phyloP scores from a whole-genome alignment of 306 rosid species.

The Acacia melanoxylon region DNA sequence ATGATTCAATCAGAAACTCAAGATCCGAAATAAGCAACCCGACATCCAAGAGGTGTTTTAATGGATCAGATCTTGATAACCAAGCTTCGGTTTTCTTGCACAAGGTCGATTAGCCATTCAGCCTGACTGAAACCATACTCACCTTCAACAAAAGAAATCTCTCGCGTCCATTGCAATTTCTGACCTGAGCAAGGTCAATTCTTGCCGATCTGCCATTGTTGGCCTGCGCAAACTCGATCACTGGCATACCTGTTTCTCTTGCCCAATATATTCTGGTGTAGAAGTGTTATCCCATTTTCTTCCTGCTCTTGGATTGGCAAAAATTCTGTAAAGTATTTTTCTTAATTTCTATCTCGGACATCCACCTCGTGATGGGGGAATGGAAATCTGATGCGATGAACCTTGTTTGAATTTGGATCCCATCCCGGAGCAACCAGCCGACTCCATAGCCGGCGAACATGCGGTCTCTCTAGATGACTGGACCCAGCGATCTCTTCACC shows the following conservation, averaged over 20 bases:
- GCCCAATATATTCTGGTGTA: neutral
- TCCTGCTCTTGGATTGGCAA: neutral
- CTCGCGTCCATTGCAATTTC: no score
- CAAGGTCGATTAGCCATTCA: no score
- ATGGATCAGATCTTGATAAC: no score
- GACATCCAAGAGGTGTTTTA: no score
- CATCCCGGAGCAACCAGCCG: constrained; percentile 41
- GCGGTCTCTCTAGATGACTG: constrained; percentile 38
- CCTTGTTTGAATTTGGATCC: constrained; percentile 74
- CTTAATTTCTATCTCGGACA: neutral
- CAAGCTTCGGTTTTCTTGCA: no score
- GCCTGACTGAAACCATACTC: no score
- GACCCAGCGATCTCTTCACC: constrained; percentile 37
- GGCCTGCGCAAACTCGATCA: no score
- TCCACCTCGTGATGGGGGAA: constrained; percentile 55
- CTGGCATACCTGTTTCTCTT: neutral
- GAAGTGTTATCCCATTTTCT: neutral
- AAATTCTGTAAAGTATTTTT: neutral
- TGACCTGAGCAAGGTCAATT: no score
- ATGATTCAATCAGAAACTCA: no score
- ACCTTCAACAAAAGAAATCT: no score
- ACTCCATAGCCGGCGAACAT: constrained; percentile 25
- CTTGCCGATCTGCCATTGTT: no score
- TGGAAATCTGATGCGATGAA: constrained; percentile 62
- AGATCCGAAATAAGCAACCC: no score